Evolutionary conservation across 495 filamentous ascomycete genomes (phyloP), one percentile per base, ranked within the genome.

Genomic region (Pyronema omphalodes): DNA sequence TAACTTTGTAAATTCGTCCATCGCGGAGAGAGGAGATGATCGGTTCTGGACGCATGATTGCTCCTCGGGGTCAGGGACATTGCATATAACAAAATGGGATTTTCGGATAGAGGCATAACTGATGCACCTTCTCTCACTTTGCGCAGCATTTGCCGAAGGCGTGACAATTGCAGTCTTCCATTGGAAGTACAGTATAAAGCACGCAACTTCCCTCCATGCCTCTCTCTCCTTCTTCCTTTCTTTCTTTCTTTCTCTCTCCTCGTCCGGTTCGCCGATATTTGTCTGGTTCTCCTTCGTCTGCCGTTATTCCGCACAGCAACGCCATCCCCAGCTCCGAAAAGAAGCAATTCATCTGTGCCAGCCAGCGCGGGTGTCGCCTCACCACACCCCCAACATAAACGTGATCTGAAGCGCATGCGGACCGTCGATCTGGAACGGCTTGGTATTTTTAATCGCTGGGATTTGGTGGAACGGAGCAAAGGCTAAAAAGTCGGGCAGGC

Each of bases 341-440:
- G 23, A 29, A 29, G 23, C 23, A 29, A 29, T 29, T 29, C 23
- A 29, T 29, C 23, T 29, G 23, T 29, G 23, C 23, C 23, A 29
- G 23, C 23, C 23, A 29, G 23, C 23, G 23, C 47, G 12, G 47
- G 19, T 50, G 34, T 50, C 47, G 23, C 47, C 47, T 50, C 47
- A 36, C 47, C 47, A 50, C 47, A 50, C 18, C 19, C n/a, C n/a
- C n/a, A n/a, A 7, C 37, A 34, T 6, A 49, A 49, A 49, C 47
- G 47, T 50, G 47, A 50, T 34, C 47, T 50, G 29, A 19, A 50
- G 7, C 34, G 23, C 29, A 50, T 50, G 47, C 47, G 47, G 47
- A 34, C 19, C 19, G 47, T 34, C 47, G 47, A 50, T 50, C 47
- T 12, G 47, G 47, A 50, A 50, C 34, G 47, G 47, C 47, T 50